Evolutionary conservation across 345 rosid genomes (phyloP).

Genomic region (Lepidium didymum): DNA sequence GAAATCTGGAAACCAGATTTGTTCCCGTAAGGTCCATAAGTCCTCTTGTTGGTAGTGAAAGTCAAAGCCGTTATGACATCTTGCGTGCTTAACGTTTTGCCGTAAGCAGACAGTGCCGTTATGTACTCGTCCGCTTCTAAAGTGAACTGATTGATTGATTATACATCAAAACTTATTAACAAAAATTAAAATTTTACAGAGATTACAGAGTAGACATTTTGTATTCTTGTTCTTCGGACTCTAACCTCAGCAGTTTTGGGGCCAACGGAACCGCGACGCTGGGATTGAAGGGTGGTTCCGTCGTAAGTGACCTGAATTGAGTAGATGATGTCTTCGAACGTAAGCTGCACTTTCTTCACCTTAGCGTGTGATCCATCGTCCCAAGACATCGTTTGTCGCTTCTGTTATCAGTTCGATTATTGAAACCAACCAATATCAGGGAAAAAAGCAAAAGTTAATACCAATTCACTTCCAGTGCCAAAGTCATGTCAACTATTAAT

Average conservation of each 20-base stretch:
- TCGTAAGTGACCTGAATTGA: conserved; percentile 26
- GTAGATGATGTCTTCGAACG: conserved; percentile 23
- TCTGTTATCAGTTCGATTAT: background rate
- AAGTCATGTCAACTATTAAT: too few relatives aligned
- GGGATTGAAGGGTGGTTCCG: conserved; percentile 21
- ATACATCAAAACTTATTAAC: background rate
- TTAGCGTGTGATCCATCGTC: conserved; percentile 28
- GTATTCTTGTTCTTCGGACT: too few relatives aligned
- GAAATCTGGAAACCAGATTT: conserved; percentile 24
- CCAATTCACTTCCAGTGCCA: background rate
- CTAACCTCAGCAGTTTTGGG: conserved; percentile 20
- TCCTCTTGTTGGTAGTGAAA: conserved; percentile 17
- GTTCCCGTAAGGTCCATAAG: conserved; percentile 25
- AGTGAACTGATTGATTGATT: conserved; percentile 12
- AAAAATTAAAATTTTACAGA: background rate
- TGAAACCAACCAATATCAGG: background rate
- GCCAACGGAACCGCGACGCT: conserved; percentile 22
- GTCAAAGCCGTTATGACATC: conserved; percentile 17
- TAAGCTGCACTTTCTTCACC: conserved; percentile 26
- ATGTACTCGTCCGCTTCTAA: conserved; percentile 27
- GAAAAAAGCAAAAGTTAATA: background rate
- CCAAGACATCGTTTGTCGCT: conserved; percentile 19
- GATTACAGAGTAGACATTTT: background rate
- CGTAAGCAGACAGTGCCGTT: conserved; percentile 17
- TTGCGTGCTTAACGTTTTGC: conserved; percentile 3